Percentiles rank a stretch among this genome's conserved stretches.
phyloP scores from a whole-genome alignment of 75 land plant species.

The Sequoia sempervirens region DNA sequence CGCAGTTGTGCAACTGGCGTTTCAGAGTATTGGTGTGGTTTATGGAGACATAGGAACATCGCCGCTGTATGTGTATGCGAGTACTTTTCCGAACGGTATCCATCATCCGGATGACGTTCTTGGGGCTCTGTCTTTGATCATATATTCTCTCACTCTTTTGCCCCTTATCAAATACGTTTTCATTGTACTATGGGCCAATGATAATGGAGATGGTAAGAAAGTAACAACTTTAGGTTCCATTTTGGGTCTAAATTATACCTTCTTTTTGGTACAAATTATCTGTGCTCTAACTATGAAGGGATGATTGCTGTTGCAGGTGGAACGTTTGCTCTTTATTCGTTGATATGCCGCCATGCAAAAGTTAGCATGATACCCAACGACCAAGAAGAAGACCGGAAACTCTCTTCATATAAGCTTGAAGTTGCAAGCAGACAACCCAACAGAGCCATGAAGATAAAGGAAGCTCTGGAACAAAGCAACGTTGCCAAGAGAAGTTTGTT shows the following conservation, averaged over 20 bases:
- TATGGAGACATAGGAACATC: constrained; percentile 48
- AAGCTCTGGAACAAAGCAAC: no score
- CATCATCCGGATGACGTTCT: constrained; percentile 13
- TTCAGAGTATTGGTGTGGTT: constrained; percentile 39
- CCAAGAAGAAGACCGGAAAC: constrained; percentile 35
- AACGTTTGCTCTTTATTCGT: constrained; percentile 63
- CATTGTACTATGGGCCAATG: constrained; percentile 43
- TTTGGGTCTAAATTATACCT: no score
- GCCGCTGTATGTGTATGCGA: constrained; percentile 33
- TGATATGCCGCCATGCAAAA: constrained; percentile 58
- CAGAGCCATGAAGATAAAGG: no score
- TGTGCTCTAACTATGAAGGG: not conserved
- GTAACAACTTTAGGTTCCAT: no score
- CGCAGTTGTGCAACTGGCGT: constrained; percentile 16
- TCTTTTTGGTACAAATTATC: not conserved
- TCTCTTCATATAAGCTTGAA: constrained; percentile 41
- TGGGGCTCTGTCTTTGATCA: constrained; percentile 34
- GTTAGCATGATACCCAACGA: constrained; percentile 39
- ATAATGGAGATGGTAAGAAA: constrained; percentile 46
- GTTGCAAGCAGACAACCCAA: constrained; percentile 12
- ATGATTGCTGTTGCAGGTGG: constrained; percentile 39
- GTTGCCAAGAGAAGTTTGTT: no score
- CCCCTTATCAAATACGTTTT: constrained; percentile 41
- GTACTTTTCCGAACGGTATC: constrained; percentile 25
- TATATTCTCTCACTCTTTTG: constrained; percentile 38